Evolutionary conservation across 768 basidiomycete genomes (phyloP).

Genomic region (Dioszegia hungarica): DNA sequence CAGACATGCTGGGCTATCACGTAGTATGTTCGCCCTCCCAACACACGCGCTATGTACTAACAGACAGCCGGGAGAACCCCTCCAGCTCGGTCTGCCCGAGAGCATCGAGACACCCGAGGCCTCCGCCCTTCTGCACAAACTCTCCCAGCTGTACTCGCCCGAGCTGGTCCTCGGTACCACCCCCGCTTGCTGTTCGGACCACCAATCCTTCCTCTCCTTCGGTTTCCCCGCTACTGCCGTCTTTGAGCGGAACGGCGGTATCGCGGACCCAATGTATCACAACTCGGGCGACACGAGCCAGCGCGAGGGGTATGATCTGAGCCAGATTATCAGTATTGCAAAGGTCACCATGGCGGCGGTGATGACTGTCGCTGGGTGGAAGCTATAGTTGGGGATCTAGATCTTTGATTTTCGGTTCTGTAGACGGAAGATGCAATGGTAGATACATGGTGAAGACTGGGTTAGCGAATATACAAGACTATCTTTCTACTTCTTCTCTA

Average conservation of each 20-base stretch:
- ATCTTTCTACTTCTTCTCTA: slow-evolving; percentile 3
- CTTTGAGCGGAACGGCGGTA: slow-evolving; percentile 79
- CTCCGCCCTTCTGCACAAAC: slow-evolving; percentile 65
- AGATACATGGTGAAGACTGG: too few relatives aligned
- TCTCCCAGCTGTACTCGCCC: slow-evolving; percentile 69
- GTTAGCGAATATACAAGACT: not conserved
- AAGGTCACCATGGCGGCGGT: slow-evolving; percentile 79
- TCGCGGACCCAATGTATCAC: slow-evolving; percentile 55
- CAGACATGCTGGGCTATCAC: slow-evolving; percentile 87
- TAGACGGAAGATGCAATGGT: not conserved
- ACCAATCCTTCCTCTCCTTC: slow-evolving; percentile 63
- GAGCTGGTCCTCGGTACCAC: slow-evolving; percentile 43
- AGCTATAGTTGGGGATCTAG: slow-evolving; percentile 41
- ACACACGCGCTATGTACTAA: not conserved
- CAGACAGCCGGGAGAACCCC: slow-evolving; percentile 60
- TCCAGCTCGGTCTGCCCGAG: slow-evolving; percentile 75
- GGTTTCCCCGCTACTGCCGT: slow-evolving; percentile 83
- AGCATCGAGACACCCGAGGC: slow-evolving; percentile 74
- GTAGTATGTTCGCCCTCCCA: slow-evolving; percentile 42
- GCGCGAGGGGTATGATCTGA: slow-evolving; percentile 73
- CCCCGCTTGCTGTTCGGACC: slow-evolving; percentile 84
- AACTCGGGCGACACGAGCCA: slow-evolving; percentile 68
- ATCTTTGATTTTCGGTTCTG: not conserved
- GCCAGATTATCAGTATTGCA: slow-evolving; percentile 74
- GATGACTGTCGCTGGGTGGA: slow-evolving; percentile 60